Conservation (phyloP, 306 rosid species). For the Rosa rugosa region DNA sequence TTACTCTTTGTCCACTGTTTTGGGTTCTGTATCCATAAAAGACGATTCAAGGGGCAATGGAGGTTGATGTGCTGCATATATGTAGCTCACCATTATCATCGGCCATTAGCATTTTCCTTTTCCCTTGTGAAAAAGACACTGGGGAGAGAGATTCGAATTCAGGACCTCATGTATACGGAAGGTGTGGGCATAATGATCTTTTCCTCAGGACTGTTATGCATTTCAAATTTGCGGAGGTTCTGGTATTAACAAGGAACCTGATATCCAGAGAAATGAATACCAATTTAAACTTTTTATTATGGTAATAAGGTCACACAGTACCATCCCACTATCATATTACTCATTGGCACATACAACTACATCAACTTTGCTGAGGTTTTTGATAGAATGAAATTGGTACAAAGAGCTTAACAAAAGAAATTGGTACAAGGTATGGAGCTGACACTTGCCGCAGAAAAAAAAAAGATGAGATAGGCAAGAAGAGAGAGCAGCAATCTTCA, state of each 20-base stretch:
- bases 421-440: constrained; percentile 14
- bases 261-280: background rate
- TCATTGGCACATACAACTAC: constrained; percentile 14
- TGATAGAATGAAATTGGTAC: constrained; percentile 23
- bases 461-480: background rate
- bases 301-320: constrained; percentile 2
- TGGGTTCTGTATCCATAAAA: no score
- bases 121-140: background rate
- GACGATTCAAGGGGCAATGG: no score
- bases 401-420: constrained; percentile 10
- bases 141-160: background rate
- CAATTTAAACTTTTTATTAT: constrained; percentile 11
- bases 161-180: background rate
- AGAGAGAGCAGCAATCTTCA: background rate
- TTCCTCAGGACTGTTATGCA: background rate
- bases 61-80: no score
- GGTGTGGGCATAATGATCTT: background rate
- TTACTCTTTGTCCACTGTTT: no score
- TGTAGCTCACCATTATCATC: background rate
- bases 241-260: background rate
- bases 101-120: background rate
- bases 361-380: constrained; percentile 18
- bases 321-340: constrained; percentile 10
- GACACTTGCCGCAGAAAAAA: constrained; percentile 10
- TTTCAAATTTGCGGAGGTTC: background rate